Evolutionary conservation across 306 rosid species (phyloP).

Genomic region (Vicia villosa): DNA sequence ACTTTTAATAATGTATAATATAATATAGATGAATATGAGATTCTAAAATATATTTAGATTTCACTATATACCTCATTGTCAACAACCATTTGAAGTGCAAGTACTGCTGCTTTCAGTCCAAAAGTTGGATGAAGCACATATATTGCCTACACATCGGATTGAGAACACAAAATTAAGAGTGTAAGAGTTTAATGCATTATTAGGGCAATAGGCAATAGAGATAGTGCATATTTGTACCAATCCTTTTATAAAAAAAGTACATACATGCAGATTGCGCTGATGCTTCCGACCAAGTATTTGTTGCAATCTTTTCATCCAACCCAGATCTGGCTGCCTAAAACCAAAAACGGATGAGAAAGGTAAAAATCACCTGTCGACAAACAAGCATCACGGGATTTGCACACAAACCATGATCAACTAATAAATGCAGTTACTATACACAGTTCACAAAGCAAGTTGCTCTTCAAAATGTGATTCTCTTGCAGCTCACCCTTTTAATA

Average conservation of each 20-base stretch:
- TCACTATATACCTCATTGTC: slow-evolving; percentile 61
- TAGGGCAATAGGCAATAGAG: not conserved
- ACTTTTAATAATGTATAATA: slow-evolving; percentile 15
- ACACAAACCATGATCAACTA: slow-evolving; percentile 16
- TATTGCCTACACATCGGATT: slow-evolving; percentile 66
- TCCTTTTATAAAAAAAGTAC: slow-evolving; percentile 16
- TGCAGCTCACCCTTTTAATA: slow-evolving; percentile 3
- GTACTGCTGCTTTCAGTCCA: slow-evolving; percentile 85
- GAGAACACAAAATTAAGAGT: slow-evolving; percentile 42
- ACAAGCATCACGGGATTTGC: slow-evolving; percentile 1
- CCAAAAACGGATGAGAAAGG: slow-evolving; percentile 31
- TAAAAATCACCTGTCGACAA: slow-evolving; percentile 1
- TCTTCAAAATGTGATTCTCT: slow-evolving; percentile 20
- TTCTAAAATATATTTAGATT: slow-evolving; percentile 17
- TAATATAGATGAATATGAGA: too few species aligned
- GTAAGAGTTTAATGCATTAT: slow-evolving; percentile 13
- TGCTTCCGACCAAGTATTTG: slow-evolving; percentile 93
- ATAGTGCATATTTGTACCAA: slow-evolving; percentile 45
- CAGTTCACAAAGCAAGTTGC: slow-evolving; percentile 26
- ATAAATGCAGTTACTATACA: slow-evolving; percentile 3
- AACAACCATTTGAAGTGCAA: slow-evolving; percentile 77
- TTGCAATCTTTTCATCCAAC: slow-evolving; percentile 91
- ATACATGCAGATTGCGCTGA: slow-evolving; percentile 90
- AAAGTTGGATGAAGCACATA: slow-evolving; percentile 91
- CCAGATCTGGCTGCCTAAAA: slow-evolving; percentile 89